Evolutionary conservation across 768 basidiomycete species (phyloP).

Genomic region (Suillus discolor): DNA sequence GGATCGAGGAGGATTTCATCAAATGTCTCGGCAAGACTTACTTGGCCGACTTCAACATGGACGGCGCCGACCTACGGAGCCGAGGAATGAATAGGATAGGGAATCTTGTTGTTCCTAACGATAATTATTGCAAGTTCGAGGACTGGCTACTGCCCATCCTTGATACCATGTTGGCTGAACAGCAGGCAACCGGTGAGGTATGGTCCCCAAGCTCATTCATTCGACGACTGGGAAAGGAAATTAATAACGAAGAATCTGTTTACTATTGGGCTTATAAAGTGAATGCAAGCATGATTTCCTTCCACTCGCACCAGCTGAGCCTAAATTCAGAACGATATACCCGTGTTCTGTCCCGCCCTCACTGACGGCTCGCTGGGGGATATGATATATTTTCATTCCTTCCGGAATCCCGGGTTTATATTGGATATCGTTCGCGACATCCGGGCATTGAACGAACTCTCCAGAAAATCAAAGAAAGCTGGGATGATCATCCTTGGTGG

Average conservation of each 20-base stretch:
- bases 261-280: slow-evolving; percentile 99
- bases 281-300: slow-evolving; percentile 37
- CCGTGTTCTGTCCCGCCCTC: slow-evolving; percentile 97
- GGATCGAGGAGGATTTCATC: slow-evolving; percentile 98
- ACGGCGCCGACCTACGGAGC: slow-evolving; percentile 84
- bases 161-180: slow-evolving; percentile 87
- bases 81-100: slow-evolving; percentile 97
- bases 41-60: slow-evolving; percentile 88
- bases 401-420: slow-evolving; percentile 78
- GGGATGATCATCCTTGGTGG: slow-evolving; percentile 99
- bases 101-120: slow-evolving; percentile 94
- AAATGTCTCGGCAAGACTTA: slow-evolving; percentile 98
- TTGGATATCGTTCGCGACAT: slow-evolving; percentile 97
- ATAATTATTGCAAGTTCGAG: slow-evolving; percentile 99
- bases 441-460: slow-evolving; percentile 85
- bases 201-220: slow-evolving; percentile 98
- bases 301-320: slow-evolving; percentile 25
- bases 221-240: slow-evolving; percentile 92
- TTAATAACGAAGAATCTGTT: slow-evolving; percentile 94
- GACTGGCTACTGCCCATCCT: slow-evolving; percentile 98
- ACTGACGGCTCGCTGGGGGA: slow-evolving; percentile 99
- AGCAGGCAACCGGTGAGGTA: slow-evolving; percentile 63
- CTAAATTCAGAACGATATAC: slow-evolving; percentile 84
- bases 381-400: slow-evolving; percentile 99
- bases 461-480: slow-evolving; percentile 86